Conservation (phyloP, 164 flowering plant species). For the Vitis rotundifolia region DNA sequence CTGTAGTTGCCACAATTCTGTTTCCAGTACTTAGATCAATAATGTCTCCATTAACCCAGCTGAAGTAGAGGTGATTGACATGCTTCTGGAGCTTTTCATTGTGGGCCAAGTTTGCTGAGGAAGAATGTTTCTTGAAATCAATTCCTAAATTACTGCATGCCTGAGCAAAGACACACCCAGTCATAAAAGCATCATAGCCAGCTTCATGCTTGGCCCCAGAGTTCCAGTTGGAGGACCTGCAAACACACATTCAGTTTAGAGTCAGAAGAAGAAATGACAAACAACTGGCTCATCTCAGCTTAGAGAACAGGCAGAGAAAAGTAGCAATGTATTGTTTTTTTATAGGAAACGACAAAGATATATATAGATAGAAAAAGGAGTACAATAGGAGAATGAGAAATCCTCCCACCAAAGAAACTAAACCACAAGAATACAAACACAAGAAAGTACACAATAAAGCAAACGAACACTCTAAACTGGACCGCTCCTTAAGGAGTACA, state of each 20-base stretch:
- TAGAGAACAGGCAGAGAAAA: no score
- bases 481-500: no score
- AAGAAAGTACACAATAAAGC: no score
- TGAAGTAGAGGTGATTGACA: conserved; percentile 69
- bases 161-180: conserved; percentile 92
- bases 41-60: conserved; percentile 67
- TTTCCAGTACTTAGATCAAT: conserved; percentile 67
- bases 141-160: conserved; percentile 68
- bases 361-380: no score
- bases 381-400: no score
- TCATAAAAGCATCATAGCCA: conserved; percentile 98
- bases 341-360: no score
- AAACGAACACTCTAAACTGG: no score
- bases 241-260: conserved; percentile 16
- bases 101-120: conserved; percentile 28
- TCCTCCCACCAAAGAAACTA: no score
- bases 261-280: neutral
- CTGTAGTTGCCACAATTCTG: conserved; percentile 22
- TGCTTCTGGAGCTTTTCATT: conserved; percentile 58
- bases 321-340: no score
- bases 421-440: no score
- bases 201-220: conserved; percentile 96
- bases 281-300: neutral
- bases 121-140: conserved; percentile 39
- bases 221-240: conserved; percentile 85